Base-by-base conservation (phyloP, 1,284 basidiomycete species). In the Cutaneotrichosporon cutaneum region DNA sequence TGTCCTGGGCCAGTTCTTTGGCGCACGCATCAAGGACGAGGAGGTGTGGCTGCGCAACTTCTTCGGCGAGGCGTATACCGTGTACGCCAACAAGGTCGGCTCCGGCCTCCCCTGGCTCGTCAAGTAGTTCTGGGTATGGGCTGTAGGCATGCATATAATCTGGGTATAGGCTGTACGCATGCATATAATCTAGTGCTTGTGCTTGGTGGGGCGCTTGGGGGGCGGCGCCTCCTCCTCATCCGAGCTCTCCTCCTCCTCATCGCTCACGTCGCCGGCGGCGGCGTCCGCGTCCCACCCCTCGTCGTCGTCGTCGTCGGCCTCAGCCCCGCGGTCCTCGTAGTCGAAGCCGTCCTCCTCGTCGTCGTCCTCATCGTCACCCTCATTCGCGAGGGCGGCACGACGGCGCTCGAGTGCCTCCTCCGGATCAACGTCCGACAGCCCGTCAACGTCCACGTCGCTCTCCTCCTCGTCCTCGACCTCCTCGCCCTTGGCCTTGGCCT, bases 1-100 rank as follows among this genome's bases (percentile, higher is more conserved):
- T 35, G 76, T 93, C 1, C 82, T 98, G 21, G 92, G 89, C 85
- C 82, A 85, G 54, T 99, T 99, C 82, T 99, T 99, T 79, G 85
- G 86, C 58, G 73, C 82, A 57, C 85, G 96, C 18, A 97, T 91
- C 50, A 81, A 82, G 81, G 90, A 81, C 48, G 92, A 95, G 74
- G 92, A 95, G 72, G 74, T 71, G 35, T 83, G 84, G 55, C 82
- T 95, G 50, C 78, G 90, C 52, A 82, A 81, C 50, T 95, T 94
- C 82, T 95, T 95, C 68, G 92, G 92, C 1, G 79, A 88, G 22
- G 85, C 87, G 47, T 95, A 95, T 70, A 77, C 84, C 44, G 72
- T 83, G 54, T 95, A 94, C 78, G 82, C 86, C 55, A 81, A 82
- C 35, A 79, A 82, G 14, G 90, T 92, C 6, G 85, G 87, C 13